These are phyloP conservation scores for Triglochin maritima DNA, from an alignment of 106 monocot species.

Conservation along the genomic window DNA sequence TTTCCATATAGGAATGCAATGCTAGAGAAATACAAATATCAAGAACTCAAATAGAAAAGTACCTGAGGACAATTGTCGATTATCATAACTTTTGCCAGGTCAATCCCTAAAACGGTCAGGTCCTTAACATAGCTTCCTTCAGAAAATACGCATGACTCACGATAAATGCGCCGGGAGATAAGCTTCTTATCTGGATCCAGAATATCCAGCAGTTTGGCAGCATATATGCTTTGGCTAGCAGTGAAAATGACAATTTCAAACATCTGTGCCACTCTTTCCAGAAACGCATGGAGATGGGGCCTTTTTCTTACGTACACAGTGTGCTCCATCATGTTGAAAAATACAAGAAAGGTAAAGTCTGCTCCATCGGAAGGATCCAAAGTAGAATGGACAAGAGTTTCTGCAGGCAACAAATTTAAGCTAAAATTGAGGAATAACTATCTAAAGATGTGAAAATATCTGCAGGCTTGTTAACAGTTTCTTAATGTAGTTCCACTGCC, in stretches of 20 bases:
- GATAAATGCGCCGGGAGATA: conserved; percentile 64
- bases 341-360: conserved; percentile 77
- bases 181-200: conserved; percentile 63
- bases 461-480: no score
- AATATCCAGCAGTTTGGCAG: conserved; percentile 59
- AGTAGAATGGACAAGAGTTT: conserved; percentile 90
- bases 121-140: conserved; percentile 83
- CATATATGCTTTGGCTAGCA: conserved; percentile 94
- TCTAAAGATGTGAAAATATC: no score
- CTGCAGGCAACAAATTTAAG: conserved; percentile 28
- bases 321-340: conserved; percentile 65
- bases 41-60: background rate
- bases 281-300: conserved; percentile 67
- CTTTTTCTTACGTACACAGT: conserved; percentile 75
- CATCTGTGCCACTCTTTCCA: conserved; percentile 66
- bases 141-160: conserved; percentile 84
- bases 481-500: no score
- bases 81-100: conserved; percentile 70
- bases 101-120: conserved; percentile 54
- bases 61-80: conserved; percentile 88
- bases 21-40: no score
- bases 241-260: conserved; percentile 90
- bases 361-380: conserved; percentile 59
- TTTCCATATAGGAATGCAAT: no score
- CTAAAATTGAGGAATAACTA: background rate